These are phyloP conservation scores for Sclerotinia minor DNA, from an alignment of 2,329 filamentous ascomycete species.

Conservation along the genomic window DNA sequence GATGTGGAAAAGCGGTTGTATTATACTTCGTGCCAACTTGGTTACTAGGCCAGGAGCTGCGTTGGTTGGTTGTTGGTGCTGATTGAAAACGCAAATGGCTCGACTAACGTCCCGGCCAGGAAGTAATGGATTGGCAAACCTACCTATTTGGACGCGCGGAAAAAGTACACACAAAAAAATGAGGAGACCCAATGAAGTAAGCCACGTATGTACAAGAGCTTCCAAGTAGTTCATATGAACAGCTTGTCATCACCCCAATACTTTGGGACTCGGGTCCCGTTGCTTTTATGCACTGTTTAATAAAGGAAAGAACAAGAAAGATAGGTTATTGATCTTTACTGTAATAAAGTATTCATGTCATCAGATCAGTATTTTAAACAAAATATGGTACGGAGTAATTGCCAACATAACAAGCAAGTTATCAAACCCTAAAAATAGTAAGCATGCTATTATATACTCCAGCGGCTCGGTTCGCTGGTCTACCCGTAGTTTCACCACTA, in stretches of 20 bases:
- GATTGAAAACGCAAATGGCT: slow-evolving; percentile 18
- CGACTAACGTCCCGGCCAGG: slow-evolving; percentile 1
- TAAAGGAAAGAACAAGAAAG: neutral
- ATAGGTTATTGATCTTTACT: neutral
- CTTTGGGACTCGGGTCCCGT: neutral
- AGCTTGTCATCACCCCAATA: neutral
- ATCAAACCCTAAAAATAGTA: neutral
- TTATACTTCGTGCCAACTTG: neutral
- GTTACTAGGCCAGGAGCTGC: slow-evolving; percentile 11
- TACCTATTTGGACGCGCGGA: neutral
- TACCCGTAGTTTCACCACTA: neutral
- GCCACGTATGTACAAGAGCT: neutral
- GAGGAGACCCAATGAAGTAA: neutral
- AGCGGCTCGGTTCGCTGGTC: neutral
- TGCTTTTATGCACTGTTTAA: neutral
- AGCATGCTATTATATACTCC: neutral
- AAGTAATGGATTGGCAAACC: neutral
- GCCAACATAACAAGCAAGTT: neutral
- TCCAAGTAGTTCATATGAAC: neutral
- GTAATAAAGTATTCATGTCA: neutral
- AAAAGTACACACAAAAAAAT: neutral
- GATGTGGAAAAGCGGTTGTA: slow-evolving; percentile 10
- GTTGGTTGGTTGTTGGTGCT: slow-evolving; percentile 20
- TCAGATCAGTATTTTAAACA: neutral
- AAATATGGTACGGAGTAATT: neutral